Evolutionary conservation across 2,329 filamentous ascomycete genomes (phyloP), one percentile per base, ranked within the genome.

Genomic region (Penicillium italicum): DNA sequence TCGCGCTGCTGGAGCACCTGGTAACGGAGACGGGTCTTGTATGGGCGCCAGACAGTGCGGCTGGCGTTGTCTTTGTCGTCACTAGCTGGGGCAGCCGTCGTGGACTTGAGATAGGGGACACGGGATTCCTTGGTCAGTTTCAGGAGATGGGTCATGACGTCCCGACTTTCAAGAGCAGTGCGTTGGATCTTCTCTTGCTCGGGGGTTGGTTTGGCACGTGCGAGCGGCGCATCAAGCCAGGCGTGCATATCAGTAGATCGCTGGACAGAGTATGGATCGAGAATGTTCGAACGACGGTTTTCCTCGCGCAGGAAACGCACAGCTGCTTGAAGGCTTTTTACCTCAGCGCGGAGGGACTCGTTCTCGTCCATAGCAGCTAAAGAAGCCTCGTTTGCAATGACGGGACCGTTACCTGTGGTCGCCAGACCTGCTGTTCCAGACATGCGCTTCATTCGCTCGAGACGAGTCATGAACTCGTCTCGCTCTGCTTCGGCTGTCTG

Each of bases 261-360:
- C 57, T 75, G 73, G 31, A 76, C 64, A 12, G 74, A 75, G 60
- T 74, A 76, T 3, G 74, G 74, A 53, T 76, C 73, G 44, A 75
- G 69, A 22, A 75, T 66, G 46, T 69, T 74, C 22, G 69, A 63
- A 26, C 73, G 74, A 26, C 73, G 72, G 56, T 76, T 78, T 48
- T 79, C 77, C 50, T 75, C 72, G 33, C 76, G 74, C 8, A 79
- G 64, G 62, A 74, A 78, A 45, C 77, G 75, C 7, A 79, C 73
- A 1, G 76, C 74, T n/a, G 76, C 71, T 67, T 78, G 75, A 12
- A 79, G 70, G 58, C 69, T 74, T 49, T 66, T 65, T 20, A 79
- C 71, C 57, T 79, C 77, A 14, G 72, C 65, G 28, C 75, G 72
- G 26, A 77, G 71, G 49, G 69, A 64, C 56, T 76, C 75, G 50